phyloP scores from a whole-genome alignment of 2,329 filamentous ascomycete genomes.

The Drechslerella coelobrocha region DNA sequence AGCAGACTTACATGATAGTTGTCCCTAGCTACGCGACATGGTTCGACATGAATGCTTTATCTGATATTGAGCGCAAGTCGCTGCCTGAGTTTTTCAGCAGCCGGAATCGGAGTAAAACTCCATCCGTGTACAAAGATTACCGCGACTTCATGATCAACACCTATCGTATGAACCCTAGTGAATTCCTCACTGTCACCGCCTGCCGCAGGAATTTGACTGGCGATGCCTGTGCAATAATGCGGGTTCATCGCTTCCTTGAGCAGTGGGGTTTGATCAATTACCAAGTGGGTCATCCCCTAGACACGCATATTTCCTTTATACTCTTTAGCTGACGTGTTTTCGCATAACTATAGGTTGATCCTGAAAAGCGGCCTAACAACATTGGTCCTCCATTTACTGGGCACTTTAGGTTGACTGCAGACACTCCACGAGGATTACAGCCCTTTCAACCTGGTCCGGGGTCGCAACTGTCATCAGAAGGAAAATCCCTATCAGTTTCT shows the following conservation, averaged over 20 bases:
- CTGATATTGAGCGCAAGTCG: slow-evolving; percentile 90
- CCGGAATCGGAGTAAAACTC: slow-evolving; percentile 96
- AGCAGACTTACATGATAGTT: slow-evolving; percentile 94
- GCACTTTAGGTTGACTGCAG: slow-evolving; percentile 93
- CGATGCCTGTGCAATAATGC: slow-evolving; percentile 98
- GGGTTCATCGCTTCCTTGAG: slow-evolving; percentile 95
- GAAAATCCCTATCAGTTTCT: slow-evolving; percentile 71
- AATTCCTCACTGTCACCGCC: slow-evolving; percentile 96
- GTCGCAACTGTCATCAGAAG: slow-evolving; percentile 65
- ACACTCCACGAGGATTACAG: slow-evolving; percentile 92
- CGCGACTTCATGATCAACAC: slow-evolving; percentile 99
- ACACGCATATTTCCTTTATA: not conserved
- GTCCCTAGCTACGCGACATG: slow-evolving; percentile 97
- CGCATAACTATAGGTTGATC: slow-evolving; percentile 74
- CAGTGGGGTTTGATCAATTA: slow-evolving; percentile 99
- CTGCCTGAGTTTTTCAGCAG: slow-evolving; percentile 98
- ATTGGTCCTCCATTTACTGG: slow-evolving; percentile 96
- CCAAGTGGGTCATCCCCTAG: slow-evolving; percentile 68
- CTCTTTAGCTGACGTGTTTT: slow-evolving; percentile 55
- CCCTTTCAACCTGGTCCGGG: slow-evolving; percentile 91
- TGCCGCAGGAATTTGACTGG: slow-evolving; percentile 93
- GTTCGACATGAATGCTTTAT: slow-evolving; percentile 97
- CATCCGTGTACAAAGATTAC: slow-evolving; percentile 97
- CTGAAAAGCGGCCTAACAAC: slow-evolving; percentile 90
- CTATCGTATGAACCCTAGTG: slow-evolving; percentile 90